These are phyloP conservation scores for Aciculoconidium aculeatum DNA, from an alignment of 805 yeast genomes.

Conservation along the genomic window DNA sequence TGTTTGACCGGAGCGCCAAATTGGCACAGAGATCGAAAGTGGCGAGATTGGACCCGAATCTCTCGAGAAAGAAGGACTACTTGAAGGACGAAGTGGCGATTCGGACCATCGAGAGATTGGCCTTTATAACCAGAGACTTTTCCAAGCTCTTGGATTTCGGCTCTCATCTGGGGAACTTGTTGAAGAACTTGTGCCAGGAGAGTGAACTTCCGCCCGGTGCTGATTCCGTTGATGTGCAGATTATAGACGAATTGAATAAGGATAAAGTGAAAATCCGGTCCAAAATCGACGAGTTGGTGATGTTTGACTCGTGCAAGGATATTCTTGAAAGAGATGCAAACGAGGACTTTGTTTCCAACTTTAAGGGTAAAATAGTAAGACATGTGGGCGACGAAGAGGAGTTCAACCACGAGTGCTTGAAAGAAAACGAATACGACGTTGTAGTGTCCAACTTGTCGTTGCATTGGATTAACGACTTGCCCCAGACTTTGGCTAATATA, in stretches of 20 bases:
- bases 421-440: slow-evolving; percentile 50
- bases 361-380: slow-evolving; percentile 43
- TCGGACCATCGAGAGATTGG: slow-evolving; percentile 67
- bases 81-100: slow-evolving; percentile 68
- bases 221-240: slow-evolving; percentile 31
- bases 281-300: slow-evolving; percentile 48
- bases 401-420: slow-evolving; percentile 38
- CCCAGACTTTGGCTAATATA: slow-evolving; percentile 51
- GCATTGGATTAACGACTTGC: slow-evolving; percentile 88
- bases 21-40: slow-evolving; percentile 53
- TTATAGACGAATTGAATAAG: slow-evolving; percentile 37
- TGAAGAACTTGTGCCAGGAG: slow-evolving; percentile 31
- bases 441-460: slow-evolving; percentile 66
- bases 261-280: slow-evolving; percentile 49
- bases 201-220: slow-evolving; percentile 17
- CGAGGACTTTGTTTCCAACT: slow-evolving; percentile 32
- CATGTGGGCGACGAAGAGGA: slow-evolving; percentile 65
- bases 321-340: slow-evolving; percentile 49
- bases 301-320: slow-evolving; percentile 60
- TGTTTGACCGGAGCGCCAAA: slow-evolving; percentile 61
- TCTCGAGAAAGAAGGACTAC: slow-evolving; percentile 59
- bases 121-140: slow-evolving; percentile 64
- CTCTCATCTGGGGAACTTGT: slow-evolving; percentile 61
- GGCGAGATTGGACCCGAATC: slow-evolving; percentile 36
- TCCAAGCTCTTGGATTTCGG: slow-evolving; percentile 65